Evolutionary conservation across 495 filamentous ascomycete genomes (phyloP).

Genomic region (Aspergillus mulundensis): DNA sequence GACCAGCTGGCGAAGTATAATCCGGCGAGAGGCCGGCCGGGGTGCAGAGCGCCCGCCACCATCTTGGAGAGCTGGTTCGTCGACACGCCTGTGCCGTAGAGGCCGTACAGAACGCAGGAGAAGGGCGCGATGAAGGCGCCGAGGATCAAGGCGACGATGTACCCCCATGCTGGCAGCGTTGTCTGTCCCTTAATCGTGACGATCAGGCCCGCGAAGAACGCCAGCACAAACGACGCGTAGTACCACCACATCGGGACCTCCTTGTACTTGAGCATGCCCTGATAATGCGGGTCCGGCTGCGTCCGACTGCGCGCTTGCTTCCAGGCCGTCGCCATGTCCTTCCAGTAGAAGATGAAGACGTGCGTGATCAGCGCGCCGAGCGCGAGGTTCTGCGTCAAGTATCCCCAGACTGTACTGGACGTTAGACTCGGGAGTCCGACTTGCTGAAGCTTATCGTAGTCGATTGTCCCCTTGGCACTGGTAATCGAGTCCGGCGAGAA

Average conservation of each 20-base stretch:
- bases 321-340: slow-evolving; percentile 27
- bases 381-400: slow-evolving; percentile 12
- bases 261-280: slow-evolving; percentile 44
- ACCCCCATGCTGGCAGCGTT: slow-evolving; percentile 54
- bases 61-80: slow-evolving; percentile 41
- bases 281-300: slow-evolving; percentile 45
- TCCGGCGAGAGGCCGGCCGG: slow-evolving; percentile 42
- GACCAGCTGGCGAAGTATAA: slow-evolving; percentile 43
- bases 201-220: slow-evolving; percentile 47
- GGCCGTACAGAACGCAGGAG: slow-evolving; percentile 26
- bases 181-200: slow-evolving; percentile 43
- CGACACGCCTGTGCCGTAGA: slow-evolving; percentile 34
- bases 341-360: slow-evolving; percentile 34
- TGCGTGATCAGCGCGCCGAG: slow-evolving; percentile 35
- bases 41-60: slow-evolving; percentile 34
- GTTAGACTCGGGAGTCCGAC: slow-evolving; percentile 41
- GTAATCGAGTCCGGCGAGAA: slow-evolving; percentile 33
- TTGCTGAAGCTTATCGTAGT: slow-evolving; percentile 26
- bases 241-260: slow-evolving; percentile 58
- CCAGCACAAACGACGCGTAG: slow-evolving; percentile 35
- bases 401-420: not conserved
- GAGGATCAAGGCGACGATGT: slow-evolving; percentile 39
- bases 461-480: slow-evolving; percentile 28
- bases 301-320: slow-evolving; percentile 24
- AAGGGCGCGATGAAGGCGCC: slow-evolving; percentile 33